Evolutionary conservation across 176 grass and related monocot species (phyloP).

Genomic region (Triticum dicoccoides): DNA sequence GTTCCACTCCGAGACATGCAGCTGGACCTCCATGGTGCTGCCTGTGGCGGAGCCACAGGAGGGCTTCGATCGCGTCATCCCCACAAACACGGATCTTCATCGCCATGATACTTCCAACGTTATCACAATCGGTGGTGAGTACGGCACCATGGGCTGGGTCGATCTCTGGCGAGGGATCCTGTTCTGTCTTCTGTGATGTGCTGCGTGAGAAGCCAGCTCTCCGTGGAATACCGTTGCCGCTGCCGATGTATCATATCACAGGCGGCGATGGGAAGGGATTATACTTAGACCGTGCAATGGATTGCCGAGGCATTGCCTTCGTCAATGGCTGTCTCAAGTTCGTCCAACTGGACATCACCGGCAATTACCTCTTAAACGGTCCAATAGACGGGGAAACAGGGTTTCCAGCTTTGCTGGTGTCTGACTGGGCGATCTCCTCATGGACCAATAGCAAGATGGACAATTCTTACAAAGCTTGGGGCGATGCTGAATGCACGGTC

Average conservation of each 20-base stretch:
- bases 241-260: background rate
- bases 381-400: background rate
- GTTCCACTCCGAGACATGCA: background rate
- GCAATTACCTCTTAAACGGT: background rate
- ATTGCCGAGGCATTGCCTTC: background rate
- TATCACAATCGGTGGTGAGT: background rate
- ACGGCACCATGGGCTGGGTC: background rate
- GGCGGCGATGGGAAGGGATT: background rate
- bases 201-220: background rate
- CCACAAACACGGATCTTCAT: background rate
- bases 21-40: background rate
- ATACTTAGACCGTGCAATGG: background rate
- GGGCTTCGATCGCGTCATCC: background rate
- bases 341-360: background rate
- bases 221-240: background rate
- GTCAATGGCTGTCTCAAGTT: background rate
- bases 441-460: background rate
- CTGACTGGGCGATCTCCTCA: background rate
- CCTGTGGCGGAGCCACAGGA: background rate
- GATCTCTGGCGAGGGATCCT: constrained; percentile 1
- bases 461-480: background rate
- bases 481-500: background rate
- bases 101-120: background rate
- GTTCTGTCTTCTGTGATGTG: background rate
- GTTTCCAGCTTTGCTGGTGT: background rate